A percentile compares a stretch with the other conserved stretches of the same genome.
phyloP scores from a whole-genome alignment of 192 early-diverging fungal species.

The Funneliformis geosporum region DNA sequence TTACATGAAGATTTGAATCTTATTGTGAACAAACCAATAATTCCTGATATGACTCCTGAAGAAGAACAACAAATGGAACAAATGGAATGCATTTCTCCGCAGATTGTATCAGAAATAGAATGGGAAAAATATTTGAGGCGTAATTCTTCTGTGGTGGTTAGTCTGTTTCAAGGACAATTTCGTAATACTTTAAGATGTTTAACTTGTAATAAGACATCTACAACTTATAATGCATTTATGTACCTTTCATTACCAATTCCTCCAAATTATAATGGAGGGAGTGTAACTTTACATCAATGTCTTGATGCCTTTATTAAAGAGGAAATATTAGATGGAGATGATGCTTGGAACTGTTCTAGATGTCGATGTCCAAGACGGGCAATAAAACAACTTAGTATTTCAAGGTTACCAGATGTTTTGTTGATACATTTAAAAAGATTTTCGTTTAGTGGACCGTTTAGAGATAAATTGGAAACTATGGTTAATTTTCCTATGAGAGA shows the following conservation, averaged over 20 bases:
- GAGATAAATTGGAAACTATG: conserved; percentile 86
- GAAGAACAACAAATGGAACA: conserved; percentile 58
- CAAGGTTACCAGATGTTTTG: conserved; percentile 84
- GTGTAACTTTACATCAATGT: conserved; percentile 78
- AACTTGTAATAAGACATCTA: conserved; percentile 74
- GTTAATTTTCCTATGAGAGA: conserved; percentile 79
- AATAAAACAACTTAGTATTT: conserved; percentile 77
- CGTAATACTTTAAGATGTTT: conserved; percentile 67
- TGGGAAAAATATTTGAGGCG: conserved; percentile 74
- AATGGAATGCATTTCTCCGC: conserved; percentile 65
- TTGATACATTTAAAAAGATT: conserved; percentile 95
- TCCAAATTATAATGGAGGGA: conserved; percentile 44
- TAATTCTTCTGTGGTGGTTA: conserved; percentile 85
- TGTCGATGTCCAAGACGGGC: conserved; percentile 76
- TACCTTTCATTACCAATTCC: conserved; percentile 91
- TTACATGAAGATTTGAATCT: conserved; percentile 92
- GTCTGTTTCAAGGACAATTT: conserved; percentile 87
- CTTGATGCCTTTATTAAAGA: conserved; percentile 80
- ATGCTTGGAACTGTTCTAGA: conserved; percentile 87
- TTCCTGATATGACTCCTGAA: conserved; percentile 22
- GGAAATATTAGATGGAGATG: conserved; percentile 87
- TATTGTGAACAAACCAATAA: conserved; percentile 46
- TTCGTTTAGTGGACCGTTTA: conserved; percentile 88
- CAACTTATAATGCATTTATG: conserved; percentile 91
- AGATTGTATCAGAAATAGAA: conserved; percentile 57